Conservation (phyloP, 2,329 filamentous ascomycete species). For the Colletotrichum graminicola region DNA sequence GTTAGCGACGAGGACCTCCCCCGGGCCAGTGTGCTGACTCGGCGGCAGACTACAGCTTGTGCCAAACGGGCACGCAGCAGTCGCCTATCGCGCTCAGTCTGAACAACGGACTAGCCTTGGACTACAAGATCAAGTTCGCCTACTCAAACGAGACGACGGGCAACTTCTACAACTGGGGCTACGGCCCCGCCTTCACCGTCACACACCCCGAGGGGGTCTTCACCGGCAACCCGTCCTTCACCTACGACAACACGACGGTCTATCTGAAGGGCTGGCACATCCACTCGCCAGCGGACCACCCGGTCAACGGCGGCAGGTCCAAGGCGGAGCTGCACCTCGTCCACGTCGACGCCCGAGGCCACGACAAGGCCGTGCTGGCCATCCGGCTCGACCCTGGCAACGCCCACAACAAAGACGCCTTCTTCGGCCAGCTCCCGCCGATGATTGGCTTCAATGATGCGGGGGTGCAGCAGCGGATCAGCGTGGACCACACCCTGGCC, state of each 20-base stretch:
- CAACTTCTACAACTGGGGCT: conserved; percentile 62
- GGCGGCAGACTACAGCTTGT: conserved; percentile 47
- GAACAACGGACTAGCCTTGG: conserved; percentile 54
- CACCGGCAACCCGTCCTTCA: conserved; percentile 55
- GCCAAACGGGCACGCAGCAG: conserved; percentile 64
- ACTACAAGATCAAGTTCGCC: conserved; percentile 57
- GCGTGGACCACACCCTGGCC: conserved; percentile 50
- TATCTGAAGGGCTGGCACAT: conserved; percentile 65
- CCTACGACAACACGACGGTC: conserved; percentile 59
- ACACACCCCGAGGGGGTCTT: conserved; percentile 52
- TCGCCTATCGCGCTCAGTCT: conserved; percentile 60
- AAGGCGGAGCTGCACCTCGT: conserved; percentile 64
- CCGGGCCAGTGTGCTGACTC: background rate
- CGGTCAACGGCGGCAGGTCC: conserved; percentile 55
- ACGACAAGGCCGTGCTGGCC: conserved; percentile 59
- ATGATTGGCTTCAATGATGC: conserved; percentile 55
- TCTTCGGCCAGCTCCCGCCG: conserved; percentile 57
- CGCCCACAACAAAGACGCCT: conserved; percentile 47
- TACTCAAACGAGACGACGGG: conserved; percentile 54
- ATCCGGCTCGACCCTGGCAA: conserved; percentile 60
- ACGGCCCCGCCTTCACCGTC: conserved; percentile 59
- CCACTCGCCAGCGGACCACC: conserved; percentile 63
- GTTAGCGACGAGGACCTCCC: background rate
- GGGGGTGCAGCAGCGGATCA: conserved; percentile 28
- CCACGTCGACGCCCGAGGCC: conserved; percentile 56